Evolutionary conservation across 1,139 yeast genomes (phyloP), one percentile per base, ranked within the genome.

Genomic region (Debaryomyces robertsiae): DNA sequence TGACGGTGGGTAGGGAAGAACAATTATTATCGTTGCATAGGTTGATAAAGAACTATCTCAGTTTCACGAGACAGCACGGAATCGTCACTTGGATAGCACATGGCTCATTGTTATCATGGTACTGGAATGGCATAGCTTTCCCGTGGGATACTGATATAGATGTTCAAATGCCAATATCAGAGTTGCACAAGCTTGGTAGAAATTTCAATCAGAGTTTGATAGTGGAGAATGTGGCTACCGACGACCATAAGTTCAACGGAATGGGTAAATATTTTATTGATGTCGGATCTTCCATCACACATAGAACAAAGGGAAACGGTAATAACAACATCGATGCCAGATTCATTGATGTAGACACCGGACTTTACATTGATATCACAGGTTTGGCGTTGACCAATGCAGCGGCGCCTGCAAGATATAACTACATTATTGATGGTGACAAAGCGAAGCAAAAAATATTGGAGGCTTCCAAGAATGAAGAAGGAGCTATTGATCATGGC

Each of bases 31-130:
- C 61, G 2, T 55, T 66, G 29, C 67, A 62, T 46, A 54, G 68
- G 25, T 42, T 67, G 25, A 46, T 64, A 30, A 60, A 61, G 37
- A 60, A 57, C 39, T 69, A 64, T 50, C 52, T 69, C 10, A 58
- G 58, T 25, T 68, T 69, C 36, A 54, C 67, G 16, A 47, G 54
- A 32, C 52, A 45, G 39, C 50, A 64, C 45, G 67, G 68, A 1
- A 47, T 70, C 6, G 53, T 54, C 14, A 63, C 75, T 1, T 69
- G 75, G 75, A 57, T 69, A 15, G 71, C 74, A 1, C 75, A 69
- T 46, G 75, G 75, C 0, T 56, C 72, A 2, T 57, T 77, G 32
- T 55, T 77, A 30, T 60, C 74, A 29, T 67, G 73, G 72, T 63
- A 63, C 42, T 65, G 71, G 70, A 61, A 65, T 47, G 71, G 73